Percentiles rank a stretch among this genome's conserved stretches.
Conservation (phyloP, 495 filamentous ascomycete genomes). For the Hyaloscypha finlandica region DNA sequence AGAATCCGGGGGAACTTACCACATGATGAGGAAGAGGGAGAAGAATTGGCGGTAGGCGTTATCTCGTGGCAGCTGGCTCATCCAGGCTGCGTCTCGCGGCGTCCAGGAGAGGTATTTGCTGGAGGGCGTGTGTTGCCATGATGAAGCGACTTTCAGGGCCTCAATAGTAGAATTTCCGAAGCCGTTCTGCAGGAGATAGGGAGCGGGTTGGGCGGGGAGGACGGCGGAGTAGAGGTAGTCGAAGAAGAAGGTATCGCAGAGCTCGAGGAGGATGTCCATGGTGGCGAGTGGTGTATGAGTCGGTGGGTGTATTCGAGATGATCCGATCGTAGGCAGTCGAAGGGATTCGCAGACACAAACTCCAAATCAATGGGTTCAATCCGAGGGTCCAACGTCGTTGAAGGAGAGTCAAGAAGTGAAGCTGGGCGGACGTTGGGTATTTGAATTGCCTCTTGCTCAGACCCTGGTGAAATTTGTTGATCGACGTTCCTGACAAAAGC, state of each 20-base stretch:
- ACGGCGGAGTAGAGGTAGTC: conserved; percentile 77
- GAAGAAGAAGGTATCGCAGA: conserved; percentile 80
- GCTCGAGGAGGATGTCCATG: conserved; percentile 92
- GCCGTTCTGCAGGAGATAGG: conserved; percentile 43
- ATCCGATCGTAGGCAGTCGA: neutral
- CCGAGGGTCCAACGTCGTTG: neutral
- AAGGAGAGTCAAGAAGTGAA: neutral
- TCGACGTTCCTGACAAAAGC: conserved; percentile 8
- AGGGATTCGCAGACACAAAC: conserved; percentile 10
- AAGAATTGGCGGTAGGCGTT: conserved; percentile 76
- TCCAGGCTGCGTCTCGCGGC: conserved; percentile 76
- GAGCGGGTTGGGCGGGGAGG: conserved; percentile 61
- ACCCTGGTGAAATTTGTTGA: conserved; percentile 1
- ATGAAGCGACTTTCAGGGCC: conserved; percentile 34
- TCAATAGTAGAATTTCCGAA: conserved; percentile 42
- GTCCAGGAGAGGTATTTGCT: conserved; percentile 68
- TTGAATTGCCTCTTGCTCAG: neutral
- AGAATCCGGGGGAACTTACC: conserved; percentile 54
- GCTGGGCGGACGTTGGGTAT: neutral
- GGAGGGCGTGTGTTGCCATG: conserved; percentile 69
- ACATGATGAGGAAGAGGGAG: conserved; percentile 81
- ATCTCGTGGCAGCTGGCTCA: conserved; percentile 78
- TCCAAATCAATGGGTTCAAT: conserved; percentile 26
- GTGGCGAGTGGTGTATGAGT: conserved; percentile 29
- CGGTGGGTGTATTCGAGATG: neutral